Percentiles rank a stretch among this genome's conserved stretches.
These are phyloP conservation scores for Panaeolus cyanescens DNA, from an alignment of 768 basidiomycete genomes.

Conservation along the genomic window DNA sequence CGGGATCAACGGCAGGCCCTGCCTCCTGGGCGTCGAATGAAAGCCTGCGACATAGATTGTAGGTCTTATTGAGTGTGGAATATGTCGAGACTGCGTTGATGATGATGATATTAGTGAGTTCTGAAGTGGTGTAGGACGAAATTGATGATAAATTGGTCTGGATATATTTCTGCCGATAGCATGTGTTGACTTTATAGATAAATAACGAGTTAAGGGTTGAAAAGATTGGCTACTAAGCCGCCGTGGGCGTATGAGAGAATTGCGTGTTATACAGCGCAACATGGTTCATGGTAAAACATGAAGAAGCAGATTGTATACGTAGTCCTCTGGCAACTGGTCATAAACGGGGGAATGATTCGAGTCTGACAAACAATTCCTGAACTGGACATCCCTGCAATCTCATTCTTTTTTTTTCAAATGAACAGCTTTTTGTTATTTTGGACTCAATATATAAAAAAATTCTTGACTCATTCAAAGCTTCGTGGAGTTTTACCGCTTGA, in stretches of 20 bases:
- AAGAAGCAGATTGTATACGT: conserved; percentile 36
- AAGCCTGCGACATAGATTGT: conserved; percentile 23
- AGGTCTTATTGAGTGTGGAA: neutral
- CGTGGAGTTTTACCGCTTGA: neutral
- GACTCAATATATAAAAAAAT: neutral
- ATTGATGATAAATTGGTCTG: conserved; percentile 6
- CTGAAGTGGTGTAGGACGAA: conserved; percentile 4
- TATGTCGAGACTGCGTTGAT: neutral
- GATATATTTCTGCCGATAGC: conserved; percentile 11
- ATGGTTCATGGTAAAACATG: conserved; percentile 49
- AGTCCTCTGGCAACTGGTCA: neutral
- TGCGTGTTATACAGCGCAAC: conserved; percentile 47
- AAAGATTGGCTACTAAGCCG: conserved; percentile 15
- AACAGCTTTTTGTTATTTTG: neutral
- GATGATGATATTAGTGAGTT: conserved; percentile 1
- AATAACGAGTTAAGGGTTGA: conserved; percentile 1
- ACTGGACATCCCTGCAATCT: conserved; percentile 4
- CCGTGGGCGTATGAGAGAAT: conserved; percentile 13
- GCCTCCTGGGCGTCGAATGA: conserved; percentile 38
- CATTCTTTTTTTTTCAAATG: neutral
- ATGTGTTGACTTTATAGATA: conserved; percentile 7
- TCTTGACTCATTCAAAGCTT: neutral
- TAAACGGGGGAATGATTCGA: conserved; percentile 1
- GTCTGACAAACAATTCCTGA: conserved; percentile 1
- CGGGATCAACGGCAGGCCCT: conserved; percentile 45